Percentiles rank a stretch among this genome's conserved stretches.
Evolutionary conservation across 2,329 filamentous ascomycete genomes (phyloP).

Genomic region (Colletotrichum tamarilloi): DNA sequence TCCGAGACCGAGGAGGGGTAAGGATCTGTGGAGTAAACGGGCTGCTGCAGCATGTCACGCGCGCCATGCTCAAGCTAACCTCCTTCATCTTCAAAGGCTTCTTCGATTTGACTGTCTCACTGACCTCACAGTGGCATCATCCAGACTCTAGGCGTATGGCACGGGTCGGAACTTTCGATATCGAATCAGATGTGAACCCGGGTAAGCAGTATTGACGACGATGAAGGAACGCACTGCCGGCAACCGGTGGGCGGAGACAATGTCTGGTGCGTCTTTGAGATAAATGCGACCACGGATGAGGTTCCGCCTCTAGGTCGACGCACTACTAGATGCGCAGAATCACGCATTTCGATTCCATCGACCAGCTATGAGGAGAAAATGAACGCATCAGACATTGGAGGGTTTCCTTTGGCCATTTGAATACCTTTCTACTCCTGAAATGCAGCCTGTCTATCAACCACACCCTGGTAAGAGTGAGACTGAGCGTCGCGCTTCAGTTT

Average conservation of each 20-base stretch:
- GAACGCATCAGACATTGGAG: not conserved
- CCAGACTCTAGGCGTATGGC: slow-evolving; percentile 16
- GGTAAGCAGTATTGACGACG: not conserved
- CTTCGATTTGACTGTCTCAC: slow-evolving; percentile 16
- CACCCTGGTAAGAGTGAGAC: not conserved
- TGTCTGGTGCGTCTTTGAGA: slow-evolving; percentile 3
- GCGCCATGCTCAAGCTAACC: slow-evolving; percentile 15
- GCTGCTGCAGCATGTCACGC: slow-evolving; percentile 32
- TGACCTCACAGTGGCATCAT: slow-evolving; percentile 34
- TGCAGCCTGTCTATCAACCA: not conserved
- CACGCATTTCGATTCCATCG: not conserved
- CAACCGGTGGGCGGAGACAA: slow-evolving; percentile 18
- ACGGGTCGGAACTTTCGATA: not conserved
- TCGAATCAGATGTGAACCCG: slow-evolving; percentile 3
- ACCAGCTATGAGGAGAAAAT: not conserved
- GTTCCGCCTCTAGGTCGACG: slow-evolving; percentile 5
- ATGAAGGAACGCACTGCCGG: slow-evolving; percentile 21
- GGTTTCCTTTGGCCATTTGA: not conserved
- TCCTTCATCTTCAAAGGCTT: slow-evolving; percentile 9
- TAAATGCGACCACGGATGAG: slow-evolving; percentile 3
- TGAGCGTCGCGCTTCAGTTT: not conserved
- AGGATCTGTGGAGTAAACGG: slow-evolving; percentile 25
- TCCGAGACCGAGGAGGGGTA: slow-evolving; percentile 34
- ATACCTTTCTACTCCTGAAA: not conserved
- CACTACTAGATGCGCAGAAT: slow-evolving; percentile 5